Evolutionary conservation across 257 asterid species (phyloP).

Genomic region (Capsicum baccatum): DNA sequence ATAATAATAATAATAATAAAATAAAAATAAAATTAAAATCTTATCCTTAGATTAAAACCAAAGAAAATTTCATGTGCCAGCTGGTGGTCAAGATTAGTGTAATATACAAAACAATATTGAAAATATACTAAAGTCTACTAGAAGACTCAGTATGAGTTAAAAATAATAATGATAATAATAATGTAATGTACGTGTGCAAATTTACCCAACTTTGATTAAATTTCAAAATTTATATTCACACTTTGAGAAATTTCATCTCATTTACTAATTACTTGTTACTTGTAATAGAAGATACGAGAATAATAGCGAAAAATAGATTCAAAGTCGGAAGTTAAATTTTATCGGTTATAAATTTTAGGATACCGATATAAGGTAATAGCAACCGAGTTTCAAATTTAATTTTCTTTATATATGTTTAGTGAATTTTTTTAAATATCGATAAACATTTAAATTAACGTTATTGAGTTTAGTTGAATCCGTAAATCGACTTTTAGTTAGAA

Average conservation of each 20-base stretch:
- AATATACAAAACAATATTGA: not conserved
- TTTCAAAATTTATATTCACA: not conserved
- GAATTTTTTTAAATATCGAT: not conserved
- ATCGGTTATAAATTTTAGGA: not conserved
- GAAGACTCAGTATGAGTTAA: slow-evolving; percentile 14
- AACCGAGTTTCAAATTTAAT: not conserved
- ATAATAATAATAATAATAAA: not conserved
- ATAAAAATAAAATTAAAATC: not conserved
- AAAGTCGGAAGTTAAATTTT: not conserved
- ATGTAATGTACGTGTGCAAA: slow-evolving; percentile 17
- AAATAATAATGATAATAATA: not conserved
- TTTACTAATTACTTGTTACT: not conserved
- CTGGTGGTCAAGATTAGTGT: slow-evolving; percentile 23
- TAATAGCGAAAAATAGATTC: not conserved
- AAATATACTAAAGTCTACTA: slow-evolving; percentile 8
- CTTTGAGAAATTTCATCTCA: not conserved
- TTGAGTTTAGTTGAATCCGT: rapidly evolving
- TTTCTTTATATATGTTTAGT: not conserved
- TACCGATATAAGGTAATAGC: not conserved
- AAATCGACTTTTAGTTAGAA: not conserved
- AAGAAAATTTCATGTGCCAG: slow-evolving; percentile 21
- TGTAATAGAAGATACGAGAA: not conserved
- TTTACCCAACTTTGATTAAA: not conserved
- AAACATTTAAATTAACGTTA: not conserved
- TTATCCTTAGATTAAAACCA: slow-evolving; percentile 27